phyloP scores from a whole-genome alignment of 2,329 filamentous ascomycete species.

The Fusarium sp. region DNA sequence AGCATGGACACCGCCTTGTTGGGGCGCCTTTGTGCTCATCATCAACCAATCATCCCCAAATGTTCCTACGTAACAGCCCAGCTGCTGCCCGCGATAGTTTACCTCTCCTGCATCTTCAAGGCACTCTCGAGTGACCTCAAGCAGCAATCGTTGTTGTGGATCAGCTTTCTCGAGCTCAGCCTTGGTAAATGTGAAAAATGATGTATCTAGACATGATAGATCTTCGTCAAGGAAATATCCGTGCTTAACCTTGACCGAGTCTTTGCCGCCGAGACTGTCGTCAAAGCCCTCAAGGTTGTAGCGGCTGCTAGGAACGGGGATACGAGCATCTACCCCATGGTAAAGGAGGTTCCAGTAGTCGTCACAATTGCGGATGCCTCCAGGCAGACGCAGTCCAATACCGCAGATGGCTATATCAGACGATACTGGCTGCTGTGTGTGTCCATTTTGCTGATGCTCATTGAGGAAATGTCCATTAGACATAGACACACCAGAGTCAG shows the following conservation, averaged over 20 bases:
- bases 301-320: background rate
- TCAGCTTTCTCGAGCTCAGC: constrained; percentile 1
- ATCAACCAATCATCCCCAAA: constrained; percentile 10
- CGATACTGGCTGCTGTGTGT: background rate
- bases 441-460: background rate
- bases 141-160: constrained; percentile 6
- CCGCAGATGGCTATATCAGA: constrained; percentile 13
- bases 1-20: background rate
- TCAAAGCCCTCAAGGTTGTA: constrained; percentile 10
- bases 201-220: constrained; percentile 1
- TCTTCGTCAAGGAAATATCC: constrained; percentile 12
- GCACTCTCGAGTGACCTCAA: background rate
- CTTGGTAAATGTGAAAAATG: constrained; percentile 3
- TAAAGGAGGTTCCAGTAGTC: constrained; percentile 4
- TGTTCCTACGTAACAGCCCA: constrained; percentile 10
- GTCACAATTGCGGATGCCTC: constrained; percentile 4
- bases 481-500: background rate
- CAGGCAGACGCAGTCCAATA: constrained; percentile 3
- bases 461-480: background rate
- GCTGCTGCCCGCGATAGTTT: background rate
- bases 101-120: constrained; percentile 10
- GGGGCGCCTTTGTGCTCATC: background rate
- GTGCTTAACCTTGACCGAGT: background rate
- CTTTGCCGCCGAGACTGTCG: background rate
- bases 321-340: background rate